Conservation (phyloP, 139 green algal genomes). For the Coelastrella sp. region DNA sequence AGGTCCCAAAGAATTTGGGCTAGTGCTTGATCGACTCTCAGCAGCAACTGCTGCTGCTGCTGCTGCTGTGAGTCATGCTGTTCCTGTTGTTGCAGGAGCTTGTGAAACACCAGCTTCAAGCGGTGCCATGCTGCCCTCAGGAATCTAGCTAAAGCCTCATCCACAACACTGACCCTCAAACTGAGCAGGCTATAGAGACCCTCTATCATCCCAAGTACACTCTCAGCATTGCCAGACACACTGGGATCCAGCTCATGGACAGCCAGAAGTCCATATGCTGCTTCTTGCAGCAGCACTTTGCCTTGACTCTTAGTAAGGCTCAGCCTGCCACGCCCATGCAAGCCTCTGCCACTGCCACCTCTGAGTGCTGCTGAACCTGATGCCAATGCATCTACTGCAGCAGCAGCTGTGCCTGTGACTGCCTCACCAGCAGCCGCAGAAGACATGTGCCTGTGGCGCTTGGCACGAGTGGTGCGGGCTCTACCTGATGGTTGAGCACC, state of each 20-base stretch:
- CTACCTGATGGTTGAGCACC: too few relatives aligned
- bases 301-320: not conserved
- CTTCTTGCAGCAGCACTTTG: slow-evolving; percentile 8
- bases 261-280: not conserved
- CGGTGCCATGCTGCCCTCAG: slow-evolving; percentile 9
- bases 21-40: not conserved
- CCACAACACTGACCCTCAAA: not conserved
- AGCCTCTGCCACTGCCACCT: not conserved
- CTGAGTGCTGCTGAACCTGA: not conserved
- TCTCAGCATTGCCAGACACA: not conserved
- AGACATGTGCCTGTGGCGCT: not conserved
- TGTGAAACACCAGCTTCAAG: not conserved
- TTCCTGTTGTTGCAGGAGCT: slow-evolving; percentile 4
- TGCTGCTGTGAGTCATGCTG: not conserved
- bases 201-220: slow-evolving; percentile 9
- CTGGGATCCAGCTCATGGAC: slow-evolving; percentile 18
- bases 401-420: not conserved
- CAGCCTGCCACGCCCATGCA: not conserved
- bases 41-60: slow-evolving; percentile 23
- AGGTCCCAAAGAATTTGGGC: slow-evolving; percentile 11
- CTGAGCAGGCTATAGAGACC: slow-evolving; percentile 16
- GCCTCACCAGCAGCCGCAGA: not conserved
- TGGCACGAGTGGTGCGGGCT: too few relatives aligned
- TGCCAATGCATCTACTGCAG: not conserved
- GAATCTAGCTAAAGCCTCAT: not conserved